A percentile compares a stretch with the other conserved stretches of the same genome.
Evolutionary conservation across 768 basidiomycete genomes (phyloP).

Genomic region (Lactarius hatsudake): DNA sequence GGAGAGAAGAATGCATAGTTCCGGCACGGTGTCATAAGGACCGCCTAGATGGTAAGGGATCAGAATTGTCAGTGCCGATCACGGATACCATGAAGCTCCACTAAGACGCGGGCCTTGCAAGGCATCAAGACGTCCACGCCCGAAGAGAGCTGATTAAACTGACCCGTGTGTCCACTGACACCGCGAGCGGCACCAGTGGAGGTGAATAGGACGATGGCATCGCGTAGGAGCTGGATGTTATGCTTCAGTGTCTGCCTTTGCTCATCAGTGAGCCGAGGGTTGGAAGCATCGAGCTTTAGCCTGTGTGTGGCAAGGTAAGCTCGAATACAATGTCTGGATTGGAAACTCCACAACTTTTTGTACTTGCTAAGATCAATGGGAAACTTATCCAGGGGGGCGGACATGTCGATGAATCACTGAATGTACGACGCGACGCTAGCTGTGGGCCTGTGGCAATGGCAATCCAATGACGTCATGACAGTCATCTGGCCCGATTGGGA

Average conservation of each 20-base stretch:
- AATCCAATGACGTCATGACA: not conserved
- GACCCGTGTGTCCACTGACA: slow-evolving; percentile 83
- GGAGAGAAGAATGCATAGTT: slow-evolving; percentile 75
- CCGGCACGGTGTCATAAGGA: slow-evolving; percentile 69
- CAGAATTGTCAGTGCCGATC: not conserved
- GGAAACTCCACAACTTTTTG: slow-evolving; percentile 17
- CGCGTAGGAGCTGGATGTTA: slow-evolving; percentile 80
- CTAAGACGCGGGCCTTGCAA: not conserved
- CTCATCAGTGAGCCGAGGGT: slow-evolving; percentile 58
- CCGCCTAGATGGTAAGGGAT: slow-evolving; percentile 34
- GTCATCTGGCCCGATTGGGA: not conserved
- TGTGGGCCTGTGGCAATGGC: too few species aligned
- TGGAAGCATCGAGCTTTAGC: slow-evolving; percentile 68
- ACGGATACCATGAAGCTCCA: not conserved
- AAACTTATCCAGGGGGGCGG: slow-evolving; percentile 18
- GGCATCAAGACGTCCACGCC: not conserved
- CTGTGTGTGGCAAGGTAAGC: slow-evolving; percentile 36
- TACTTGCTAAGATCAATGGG: slow-evolving; percentile 26
- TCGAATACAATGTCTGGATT: too few species aligned
- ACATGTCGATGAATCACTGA: slow-evolving; percentile 15
- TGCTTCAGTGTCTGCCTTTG: slow-evolving; percentile 55
- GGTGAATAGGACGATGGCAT: slow-evolving; percentile 84
- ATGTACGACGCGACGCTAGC: too few species aligned
- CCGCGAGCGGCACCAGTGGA: slow-evolving; percentile 83
- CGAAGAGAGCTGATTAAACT: slow-evolving; percentile 1